A percentile compares a stretch with the other conserved stretches of the same genome.
Evolutionary conservation across 148 eudicot species (phyloP).

Genomic region (Vaccinium corymbosum): DNA sequence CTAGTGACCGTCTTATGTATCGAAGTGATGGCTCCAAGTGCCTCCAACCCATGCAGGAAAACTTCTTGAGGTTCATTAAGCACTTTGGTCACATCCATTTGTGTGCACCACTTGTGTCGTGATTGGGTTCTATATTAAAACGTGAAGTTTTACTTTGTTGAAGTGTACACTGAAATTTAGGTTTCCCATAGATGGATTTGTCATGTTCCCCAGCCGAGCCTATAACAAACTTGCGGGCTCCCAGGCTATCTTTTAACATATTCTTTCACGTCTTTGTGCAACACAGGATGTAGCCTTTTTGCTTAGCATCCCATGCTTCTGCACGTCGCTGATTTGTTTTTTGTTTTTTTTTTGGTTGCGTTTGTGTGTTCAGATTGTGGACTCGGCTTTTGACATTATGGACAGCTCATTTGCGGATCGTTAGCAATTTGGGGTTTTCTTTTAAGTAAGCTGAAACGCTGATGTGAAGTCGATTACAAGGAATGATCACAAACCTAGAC

Average conservation of each 20-base stretch:
- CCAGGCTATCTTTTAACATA: not conserved
- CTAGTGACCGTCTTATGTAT: too few species aligned
- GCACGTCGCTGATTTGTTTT: not conserved
- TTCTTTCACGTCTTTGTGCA: not conserved
- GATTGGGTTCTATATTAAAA: too few species aligned
- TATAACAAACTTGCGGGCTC: too few species aligned
- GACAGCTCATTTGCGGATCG: conserved; percentile 71
- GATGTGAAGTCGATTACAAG: not conserved
- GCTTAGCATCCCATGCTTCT: not conserved
- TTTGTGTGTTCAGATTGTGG: conserved; percentile 65
- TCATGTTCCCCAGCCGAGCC: too few species aligned
- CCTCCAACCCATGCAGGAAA: too few species aligned
- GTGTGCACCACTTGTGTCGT: too few species aligned
- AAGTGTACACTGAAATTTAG: not conserved
- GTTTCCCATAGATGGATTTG: not conserved
- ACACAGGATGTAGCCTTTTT: not conserved
- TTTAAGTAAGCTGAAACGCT: not conserved
- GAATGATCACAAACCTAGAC: not conserved
- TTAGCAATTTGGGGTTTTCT: conserved; percentile 23
- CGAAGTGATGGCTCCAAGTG: too few species aligned
- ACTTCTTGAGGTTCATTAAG: too few species aligned
- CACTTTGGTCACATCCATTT: too few species aligned
- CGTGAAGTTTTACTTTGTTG: too few species aligned
- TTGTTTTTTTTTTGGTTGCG: not conserved
- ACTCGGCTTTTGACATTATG: conserved; percentile 85